Base-by-base conservation (phyloP, 2,329 filamentous ascomycete species). In the Cordyceps tenuipes region DNA sequence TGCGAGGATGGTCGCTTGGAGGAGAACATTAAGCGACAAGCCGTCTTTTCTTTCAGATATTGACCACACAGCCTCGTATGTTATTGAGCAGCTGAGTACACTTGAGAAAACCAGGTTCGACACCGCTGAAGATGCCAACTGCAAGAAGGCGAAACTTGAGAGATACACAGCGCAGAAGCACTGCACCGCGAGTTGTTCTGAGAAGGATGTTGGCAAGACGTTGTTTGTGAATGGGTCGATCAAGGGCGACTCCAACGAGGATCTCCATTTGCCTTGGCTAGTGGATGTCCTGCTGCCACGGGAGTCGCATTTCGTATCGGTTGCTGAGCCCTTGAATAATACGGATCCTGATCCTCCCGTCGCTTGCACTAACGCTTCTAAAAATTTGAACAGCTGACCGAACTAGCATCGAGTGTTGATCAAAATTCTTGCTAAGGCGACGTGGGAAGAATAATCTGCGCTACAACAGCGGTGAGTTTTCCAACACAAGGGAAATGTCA, bases 161-260 rank as follows among this genome's bases (percentile, higher is more conserved):
- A 29, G 5, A 0, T 58, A 58, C 17, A 19, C 2, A 9, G 2
- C 1, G 23, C 47, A 58, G 7, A 43, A 41, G 8, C 36, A n/a
- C 56, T 58, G 56, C 39, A 23, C 5, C n/a, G 26, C 48, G 13
- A 44, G 26, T 6, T 15, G 6, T 5, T 9, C n/a, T 0, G 2
- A 6, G 4, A 26, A 6, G 5, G 48, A 51, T 5, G 1, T 4
- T 15, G 68, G 70, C 36, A 73, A 82, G 61, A 84, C 81, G 0
- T 66, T 83, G 5, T 82, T 84, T 63, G 74, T 84, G 8, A 85
- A 85, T 66, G 81, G 80, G 1, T 73, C 82, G 0, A 76, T 84
- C 26, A 65, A 77, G 63, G 72, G 63, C 3, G 23, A 79, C 79
- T 9, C 19, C 75, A 59, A 83, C 78, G 64, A 86, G 82, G 44